Conservation (phyloP, 345 rosid species). For the Nephelium lappaceum region DNA sequence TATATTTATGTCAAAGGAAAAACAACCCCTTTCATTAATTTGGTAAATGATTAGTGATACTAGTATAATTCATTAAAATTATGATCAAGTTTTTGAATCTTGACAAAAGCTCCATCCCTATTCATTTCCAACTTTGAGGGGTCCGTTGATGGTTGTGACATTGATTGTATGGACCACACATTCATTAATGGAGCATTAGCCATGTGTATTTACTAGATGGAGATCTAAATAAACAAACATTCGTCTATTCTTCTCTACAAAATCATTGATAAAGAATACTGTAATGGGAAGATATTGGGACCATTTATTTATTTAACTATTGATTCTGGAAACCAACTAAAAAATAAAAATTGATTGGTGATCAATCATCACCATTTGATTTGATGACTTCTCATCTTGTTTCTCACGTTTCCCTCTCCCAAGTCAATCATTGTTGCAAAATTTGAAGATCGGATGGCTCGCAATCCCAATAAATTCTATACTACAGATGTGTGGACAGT, state of each 20-base stretch:
- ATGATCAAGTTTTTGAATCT: no score
- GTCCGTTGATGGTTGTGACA: not conserved
- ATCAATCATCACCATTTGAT: not conserved
- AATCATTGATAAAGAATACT: conserved; percentile 5
- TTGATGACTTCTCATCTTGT: not conserved
- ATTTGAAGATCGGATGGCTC: not conserved
- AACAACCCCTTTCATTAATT: no score
- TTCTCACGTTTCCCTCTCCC: not conserved
- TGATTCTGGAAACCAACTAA: no score
- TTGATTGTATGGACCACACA: conserved; percentile 2
- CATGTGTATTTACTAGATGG: not conserved
- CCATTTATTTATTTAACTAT: not conserved
- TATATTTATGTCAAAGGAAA: no score
- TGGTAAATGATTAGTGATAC: no score
- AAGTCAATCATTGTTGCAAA: not conserved
- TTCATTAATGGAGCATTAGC: not conserved
- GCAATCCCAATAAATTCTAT: not conserved
- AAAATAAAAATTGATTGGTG: not conserved
- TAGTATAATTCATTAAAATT: no score
- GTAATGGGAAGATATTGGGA: not conserved
- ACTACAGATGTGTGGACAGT: not conserved
- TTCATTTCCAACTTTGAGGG: conserved; percentile 5
- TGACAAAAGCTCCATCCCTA: no score
- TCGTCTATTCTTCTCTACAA: not conserved
- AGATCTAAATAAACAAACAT: conserved; percentile 10